Evolutionary conservation across 148 eudicot genomes (phyloP).

Genomic region (Gaultheria prostrata): DNA sequence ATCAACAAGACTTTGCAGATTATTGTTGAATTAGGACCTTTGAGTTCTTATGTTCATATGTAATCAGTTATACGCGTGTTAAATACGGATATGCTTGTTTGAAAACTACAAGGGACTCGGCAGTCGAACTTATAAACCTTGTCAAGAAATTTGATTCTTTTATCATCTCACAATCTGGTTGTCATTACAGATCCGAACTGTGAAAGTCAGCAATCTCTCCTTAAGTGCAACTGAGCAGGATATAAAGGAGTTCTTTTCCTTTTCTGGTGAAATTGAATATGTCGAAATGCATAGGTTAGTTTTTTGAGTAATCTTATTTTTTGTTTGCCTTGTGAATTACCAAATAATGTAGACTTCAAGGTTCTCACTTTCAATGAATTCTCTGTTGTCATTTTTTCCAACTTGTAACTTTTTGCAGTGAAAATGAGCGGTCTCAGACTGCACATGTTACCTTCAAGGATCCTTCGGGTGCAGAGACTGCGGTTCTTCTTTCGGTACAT

Average conservation of each 20-base stretch:
- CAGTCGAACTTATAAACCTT: neutral
- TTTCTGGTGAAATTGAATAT: slow-evolving; percentile 81
- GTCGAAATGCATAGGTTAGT: slow-evolving; percentile 73
- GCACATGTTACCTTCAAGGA: slow-evolving; percentile 91
- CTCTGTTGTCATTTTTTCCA: slow-evolving; percentile 4
- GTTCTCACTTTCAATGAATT: neutral
- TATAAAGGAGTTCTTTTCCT: slow-evolving; percentile 83
- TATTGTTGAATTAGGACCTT: neutral
- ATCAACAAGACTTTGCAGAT: neutral
- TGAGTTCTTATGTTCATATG: neutral
- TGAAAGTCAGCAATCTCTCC: slow-evolving; percentile 83
- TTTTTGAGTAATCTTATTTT: neutral
- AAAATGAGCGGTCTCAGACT: slow-evolving; percentile 74
- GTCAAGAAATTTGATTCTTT: neutral
- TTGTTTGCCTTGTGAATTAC: neutral
- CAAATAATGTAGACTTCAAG: neutral
- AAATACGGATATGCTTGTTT: neutral
- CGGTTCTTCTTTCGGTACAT: slow-evolving; percentile 90
- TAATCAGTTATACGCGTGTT: neutral
- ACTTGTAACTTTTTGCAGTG: slow-evolving; percentile 36
- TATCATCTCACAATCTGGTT: neutral
- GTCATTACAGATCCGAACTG: slow-evolving; percentile 56
- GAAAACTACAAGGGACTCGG: neutral
- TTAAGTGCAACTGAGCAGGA: slow-evolving; percentile 76
- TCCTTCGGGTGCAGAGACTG: slow-evolving; percentile 86